phyloP scores from a whole-genome alignment of 2,329 filamentous ascomycete species.

The Sclerotinia glacialis region DNA sequence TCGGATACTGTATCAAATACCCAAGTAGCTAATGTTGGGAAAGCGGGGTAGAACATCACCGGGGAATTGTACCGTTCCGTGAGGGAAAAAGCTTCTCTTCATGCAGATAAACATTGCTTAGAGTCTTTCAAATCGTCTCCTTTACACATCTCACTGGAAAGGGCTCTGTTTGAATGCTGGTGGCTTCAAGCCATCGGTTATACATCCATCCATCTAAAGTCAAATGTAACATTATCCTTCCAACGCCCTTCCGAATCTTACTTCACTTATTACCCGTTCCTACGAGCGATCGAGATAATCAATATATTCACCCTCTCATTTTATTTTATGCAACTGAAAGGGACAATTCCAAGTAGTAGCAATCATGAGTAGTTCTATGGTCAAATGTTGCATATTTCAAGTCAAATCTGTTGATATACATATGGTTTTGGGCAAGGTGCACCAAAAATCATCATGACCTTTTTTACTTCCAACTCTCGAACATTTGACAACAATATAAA shows the following conservation, averaged over 20 bases:
- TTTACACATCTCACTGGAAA: background rate
- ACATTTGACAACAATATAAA: no score
- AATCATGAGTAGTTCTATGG: slow-evolving; percentile 5
- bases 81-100: background rate
- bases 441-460: background rate
- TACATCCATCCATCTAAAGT: background rate
- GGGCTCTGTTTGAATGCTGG: no score
- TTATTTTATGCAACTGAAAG: no score
- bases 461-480: background rate
- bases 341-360: background rate
- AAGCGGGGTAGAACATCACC: no score
- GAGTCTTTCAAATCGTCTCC: background rate
- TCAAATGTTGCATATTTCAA: background rate
- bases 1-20: background rate
- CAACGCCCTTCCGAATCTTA: background rate
- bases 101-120: background rate
- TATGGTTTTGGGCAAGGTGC: background rate
- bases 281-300: background rate
- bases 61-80: slow-evolving; percentile 1
- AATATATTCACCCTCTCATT: background rate
- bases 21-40: background rate
- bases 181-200: no score
- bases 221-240: background rate
- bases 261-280: background rate
- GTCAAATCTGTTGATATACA: background rate